Conservation (phyloP, 108 stramenopile genomes). For the Cyclotella baltica region DNA sequence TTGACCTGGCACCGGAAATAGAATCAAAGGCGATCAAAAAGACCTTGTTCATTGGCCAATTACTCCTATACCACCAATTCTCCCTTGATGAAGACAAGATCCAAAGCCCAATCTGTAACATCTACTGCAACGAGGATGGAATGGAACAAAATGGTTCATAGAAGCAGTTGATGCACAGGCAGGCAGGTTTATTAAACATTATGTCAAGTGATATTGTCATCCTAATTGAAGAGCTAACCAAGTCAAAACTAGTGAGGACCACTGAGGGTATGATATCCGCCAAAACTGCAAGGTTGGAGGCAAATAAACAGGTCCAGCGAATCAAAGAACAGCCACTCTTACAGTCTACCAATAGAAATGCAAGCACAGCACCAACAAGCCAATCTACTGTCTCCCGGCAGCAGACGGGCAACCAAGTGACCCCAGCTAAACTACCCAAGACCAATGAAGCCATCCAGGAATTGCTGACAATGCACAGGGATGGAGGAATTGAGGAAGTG, state of each 20-base stretch:
- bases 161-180: too few relatives aligned
- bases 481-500: not conserved
- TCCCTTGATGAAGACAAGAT: not conserved
- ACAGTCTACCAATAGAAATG: not conserved
- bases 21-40: too few relatives aligned
- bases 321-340: not conserved
- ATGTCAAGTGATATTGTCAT: too few relatives aligned
- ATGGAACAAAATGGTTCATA: not conserved
- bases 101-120: not conserved
- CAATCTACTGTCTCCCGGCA: not conserved
- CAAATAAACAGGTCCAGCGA: not conserved
- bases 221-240: too few relatives aligned
- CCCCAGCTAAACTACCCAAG: too few relatives aligned
- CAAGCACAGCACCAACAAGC: too few relatives aligned
- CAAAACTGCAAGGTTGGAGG: not conserved
- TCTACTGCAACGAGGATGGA: not conserved
- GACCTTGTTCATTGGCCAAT: too few relatives aligned
- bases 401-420: too few relatives aligned
- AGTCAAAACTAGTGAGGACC: not conserved
- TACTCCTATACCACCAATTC: not conserved
- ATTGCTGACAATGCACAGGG: too few relatives aligned
- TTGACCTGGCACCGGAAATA: too few relatives aligned
- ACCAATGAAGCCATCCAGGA: too few relatives aligned
- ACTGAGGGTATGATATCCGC: not conserved
- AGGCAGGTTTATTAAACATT: too few relatives aligned